These are phyloP conservation scores for Barnettozyma botsteinii DNA, from an alignment of 805 yeast genomes.

Conservation along the genomic window DNA sequence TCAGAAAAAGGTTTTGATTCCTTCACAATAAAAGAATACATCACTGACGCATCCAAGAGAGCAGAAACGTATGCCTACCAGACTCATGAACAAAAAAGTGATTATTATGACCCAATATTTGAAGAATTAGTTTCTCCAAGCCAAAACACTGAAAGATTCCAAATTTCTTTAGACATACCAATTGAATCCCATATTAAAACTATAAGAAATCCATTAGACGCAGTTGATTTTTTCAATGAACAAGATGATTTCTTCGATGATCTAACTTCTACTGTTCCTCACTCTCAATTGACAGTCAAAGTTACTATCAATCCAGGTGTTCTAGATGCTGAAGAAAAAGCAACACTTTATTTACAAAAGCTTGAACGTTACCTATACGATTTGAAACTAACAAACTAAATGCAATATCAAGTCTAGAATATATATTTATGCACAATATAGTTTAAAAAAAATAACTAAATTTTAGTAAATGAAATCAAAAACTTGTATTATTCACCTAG, in stretches of 20 bases:
- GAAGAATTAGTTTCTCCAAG: conserved; percentile 51
- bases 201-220: conserved; percentile 18
- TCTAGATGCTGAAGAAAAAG: conserved; percentile 42
- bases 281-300: conserved; percentile 30
- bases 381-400: conserved; percentile 1
- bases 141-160: conserved; percentile 39
- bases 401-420: neutral
- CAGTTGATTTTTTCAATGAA: conserved; percentile 14
- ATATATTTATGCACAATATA: neutral
- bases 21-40: conserved; percentile 25
- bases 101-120: conserved; percentile 51
- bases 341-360: conserved; percentile 25
- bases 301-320: conserved; percentile 33
- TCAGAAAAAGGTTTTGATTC: conserved; percentile 21
- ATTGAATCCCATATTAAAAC: conserved; percentile 12
- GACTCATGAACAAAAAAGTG: conserved; percentile 34
- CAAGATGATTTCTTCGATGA: conserved; percentile 22
- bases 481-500: conserved; percentile 18
- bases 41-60: conserved; percentile 39
- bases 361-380: conserved; percentile 21
- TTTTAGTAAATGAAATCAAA: neutral
- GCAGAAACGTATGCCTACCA: conserved; percentile 42
- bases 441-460: neutral
- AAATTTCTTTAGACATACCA: conserved; percentile 28
- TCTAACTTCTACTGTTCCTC: conserved; percentile 18